A percentile compares a stretch with the other conserved stretches of the same genome.
Evolutionary conservation across 2,329 filamentous ascomycete genomes (phyloP).

Genomic region (Ascocoryne sarcoides): DNA sequence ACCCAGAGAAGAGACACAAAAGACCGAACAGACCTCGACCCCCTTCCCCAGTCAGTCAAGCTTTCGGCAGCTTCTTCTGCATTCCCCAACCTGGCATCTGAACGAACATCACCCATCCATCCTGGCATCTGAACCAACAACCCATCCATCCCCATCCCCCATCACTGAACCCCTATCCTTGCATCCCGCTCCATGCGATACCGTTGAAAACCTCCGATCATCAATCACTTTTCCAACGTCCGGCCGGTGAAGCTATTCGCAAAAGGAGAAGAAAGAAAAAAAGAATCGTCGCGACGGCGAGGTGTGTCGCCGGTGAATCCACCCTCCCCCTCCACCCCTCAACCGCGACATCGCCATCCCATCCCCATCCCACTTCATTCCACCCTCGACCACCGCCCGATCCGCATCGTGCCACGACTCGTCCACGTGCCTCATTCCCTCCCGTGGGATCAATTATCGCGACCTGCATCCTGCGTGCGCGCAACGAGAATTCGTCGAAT

Average conservation of each 20-base stretch:
- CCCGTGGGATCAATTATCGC: constrained; percentile 3
- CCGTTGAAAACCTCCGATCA: too few species aligned
- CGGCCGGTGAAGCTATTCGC: constrained; percentile 13
- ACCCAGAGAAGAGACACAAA: too few species aligned
- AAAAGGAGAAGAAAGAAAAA: not conserved
- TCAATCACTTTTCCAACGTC: too few species aligned
- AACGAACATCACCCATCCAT: too few species aligned
- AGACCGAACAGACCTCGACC: too few species aligned
- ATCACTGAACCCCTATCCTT: not conserved
- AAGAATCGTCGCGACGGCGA: not conserved
- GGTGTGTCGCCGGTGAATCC: not conserved
- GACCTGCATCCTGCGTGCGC: constrained; percentile 4
- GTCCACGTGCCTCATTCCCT: constrained; percentile 8
- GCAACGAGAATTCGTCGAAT: constrained; percentile 4
- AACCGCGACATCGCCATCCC: not conserved
- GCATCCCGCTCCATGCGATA: constrained; percentile 6
- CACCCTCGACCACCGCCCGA: constrained; percentile 1
- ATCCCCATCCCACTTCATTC: not conserved
- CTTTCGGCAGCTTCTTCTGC: constrained; percentile 10
- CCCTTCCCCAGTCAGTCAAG: constrained; percentile 7
- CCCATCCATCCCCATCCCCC: not conserved
- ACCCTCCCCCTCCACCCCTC: not conserved
- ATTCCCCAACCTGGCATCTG: constrained; percentile 1
- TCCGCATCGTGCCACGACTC: not conserved
- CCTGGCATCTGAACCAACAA: too few species aligned